Base-by-base conservation (phyloP, 305 asterid species). In the Solanum hybrid region DNA sequence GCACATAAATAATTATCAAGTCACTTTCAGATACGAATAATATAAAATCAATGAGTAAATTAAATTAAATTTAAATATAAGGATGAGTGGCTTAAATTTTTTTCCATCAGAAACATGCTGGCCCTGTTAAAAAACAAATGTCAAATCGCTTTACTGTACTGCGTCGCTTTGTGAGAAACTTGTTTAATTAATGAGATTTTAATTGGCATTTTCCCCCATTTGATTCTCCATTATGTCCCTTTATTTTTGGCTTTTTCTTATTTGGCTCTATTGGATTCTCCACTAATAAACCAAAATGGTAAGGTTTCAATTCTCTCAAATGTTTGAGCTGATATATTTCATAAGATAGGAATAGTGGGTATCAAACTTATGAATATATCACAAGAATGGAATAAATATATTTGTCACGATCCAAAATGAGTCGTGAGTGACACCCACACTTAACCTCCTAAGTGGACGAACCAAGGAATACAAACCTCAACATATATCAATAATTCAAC, bases 271-370 rank as follows among this genome's bases (percentile, higher is more conserved):
- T 22, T 85, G 73, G 88, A 85, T 85, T 84, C 88, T 33, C 76
- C 76, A 85, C 76, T 85, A 85, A 85, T 82, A 37, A 84, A 46
- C 88, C 28, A 85, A 85, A 85, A 57, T 57, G 88, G 76, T 85
- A 57, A 85, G n/a, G 77, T 85, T 57, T 85, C 76, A 85, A 61
- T 57, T 85, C 76, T 85, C 13, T 85, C 14, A 31, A 24, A 20
- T 14, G 74, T 33, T 85, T 85, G 28, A 10, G 87, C 31, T 46
- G 75, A 57, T 84, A 51, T 20, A 78, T 11, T 84, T 46, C 29
- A 29, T 46, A 46, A 4, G 29, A 84, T 5, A 31, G 11, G 18
- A 69, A 75, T 46, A 22, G 76, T 85, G 76, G 88, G 77, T 22
- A 85, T 85, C 75, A 57, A 34, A 33, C 46, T 57, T 57, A 20